Conservation (phyloP, 805 yeast genomes). For the Kodamaea lidongshanica region DNA sequence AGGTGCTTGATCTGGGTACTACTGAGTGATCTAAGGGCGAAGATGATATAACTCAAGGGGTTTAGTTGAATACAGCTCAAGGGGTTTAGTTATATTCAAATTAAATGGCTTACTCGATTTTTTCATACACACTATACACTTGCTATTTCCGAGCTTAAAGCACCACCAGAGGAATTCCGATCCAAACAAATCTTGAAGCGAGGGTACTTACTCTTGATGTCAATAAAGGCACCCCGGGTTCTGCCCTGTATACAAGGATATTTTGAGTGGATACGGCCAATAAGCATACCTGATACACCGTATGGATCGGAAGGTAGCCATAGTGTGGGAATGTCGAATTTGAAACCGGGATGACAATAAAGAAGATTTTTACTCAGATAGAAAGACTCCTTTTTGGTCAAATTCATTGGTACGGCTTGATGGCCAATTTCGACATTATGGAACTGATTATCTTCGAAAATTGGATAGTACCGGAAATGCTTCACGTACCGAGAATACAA, state of each 20-base stretch:
- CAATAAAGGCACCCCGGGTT: slow-evolving; percentile 22
- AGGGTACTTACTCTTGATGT: slow-evolving; percentile 9
- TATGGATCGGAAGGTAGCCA: slow-evolving; percentile 37
- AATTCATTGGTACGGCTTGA: neutral
- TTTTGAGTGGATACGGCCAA: slow-evolving; percentile 15
- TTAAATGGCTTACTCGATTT: too few relatives aligned
- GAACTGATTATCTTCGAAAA: slow-evolving; percentile 15
- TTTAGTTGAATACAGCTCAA: too few relatives aligned
- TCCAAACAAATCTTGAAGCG: slow-evolving; percentile 13
- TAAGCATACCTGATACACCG: slow-evolving; percentile 23
- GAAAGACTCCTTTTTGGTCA: slow-evolving; percentile 6
- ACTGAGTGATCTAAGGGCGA: too few relatives aligned
- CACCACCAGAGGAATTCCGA: too few relatives aligned
- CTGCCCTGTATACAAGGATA: too few relatives aligned
- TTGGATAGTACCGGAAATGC: slow-evolving; percentile 28
- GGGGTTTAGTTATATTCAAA: too few relatives aligned
- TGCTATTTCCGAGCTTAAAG: too few relatives aligned
- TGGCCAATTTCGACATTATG: slow-evolving; percentile 2
- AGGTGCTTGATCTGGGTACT: too few relatives aligned
- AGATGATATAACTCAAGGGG: too few relatives aligned
- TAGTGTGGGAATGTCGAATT: slow-evolving; percentile 29
- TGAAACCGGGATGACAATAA: slow-evolving; percentile 35
- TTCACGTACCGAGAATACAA: slow-evolving; percentile 38
- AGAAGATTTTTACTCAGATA: slow-evolving; percentile 21
- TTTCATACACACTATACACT: too few relatives aligned